Evolutionary conservation across 371 early-diverging fungal species (phyloP), one percentile per base, ranked within the genome.

Genomic region (Choanephora cucurbitarum): DNA sequence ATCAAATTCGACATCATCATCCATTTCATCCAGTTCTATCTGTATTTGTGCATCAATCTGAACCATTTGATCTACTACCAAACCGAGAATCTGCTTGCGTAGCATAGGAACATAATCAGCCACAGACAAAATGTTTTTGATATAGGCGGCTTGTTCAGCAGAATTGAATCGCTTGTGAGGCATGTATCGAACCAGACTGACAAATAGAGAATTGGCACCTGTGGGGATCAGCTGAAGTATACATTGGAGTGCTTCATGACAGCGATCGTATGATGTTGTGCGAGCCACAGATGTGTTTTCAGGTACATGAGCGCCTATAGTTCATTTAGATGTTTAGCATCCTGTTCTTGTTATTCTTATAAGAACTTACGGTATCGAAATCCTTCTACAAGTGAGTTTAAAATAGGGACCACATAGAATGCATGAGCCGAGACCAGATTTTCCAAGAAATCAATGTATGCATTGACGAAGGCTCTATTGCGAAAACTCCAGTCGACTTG

Each of bases 31-130:
- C 43, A 96, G 62, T 55, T 93, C 96, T 1, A 90, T 87, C 62
- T 97, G 95, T 44, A 97, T 93, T 66, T 95, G 96, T 9, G 92
- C 97, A 69, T 97, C 98, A 31, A 97, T 84, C 58, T 92, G 89
- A 22, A 96, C 80, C 45, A 91, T 80, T 21, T 89, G 78, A 41
- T 94, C 93, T 31, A 97, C 72, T 0, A 90, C 75, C 22, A 95
- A 60, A n/a, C 77, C 67, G 23, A 96, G 66, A 11, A 95, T 68
- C 44, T 91, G 87, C 42, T 82, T 73, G n/a, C 89, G 79, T 33
- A 96, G 63, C 5, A 84, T 82, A 0, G 89, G 89, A 0, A 86
- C 87, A 65, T 96, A 96, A 7, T 88, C 83, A 4, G 87, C 52
- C 3, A 93, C 72, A 17, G 77, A 65, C 39, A 96, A 69, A n/a